Percentiles rank a stretch among this genome's conserved stretches.
These are phyloP conservation scores for Colletotrichum echinochloae DNA, from an alignment of 2,329 filamentous ascomycete genomes.

Conservation along the genomic window DNA sequence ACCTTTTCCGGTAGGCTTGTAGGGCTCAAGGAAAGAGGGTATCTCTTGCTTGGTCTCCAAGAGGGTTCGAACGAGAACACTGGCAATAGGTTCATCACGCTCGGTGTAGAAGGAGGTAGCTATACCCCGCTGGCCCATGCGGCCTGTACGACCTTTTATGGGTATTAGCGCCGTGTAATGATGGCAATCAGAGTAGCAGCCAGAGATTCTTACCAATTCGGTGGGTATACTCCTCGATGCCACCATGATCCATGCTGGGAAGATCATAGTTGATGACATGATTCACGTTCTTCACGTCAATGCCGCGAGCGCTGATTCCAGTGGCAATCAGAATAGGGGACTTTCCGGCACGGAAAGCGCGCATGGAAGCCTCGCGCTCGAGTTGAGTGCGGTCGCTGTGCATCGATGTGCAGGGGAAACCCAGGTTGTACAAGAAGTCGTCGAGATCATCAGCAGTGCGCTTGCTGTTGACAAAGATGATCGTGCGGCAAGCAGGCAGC, in stretches of 20 bases:
- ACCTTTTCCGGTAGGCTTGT: conserved; percentile 64
- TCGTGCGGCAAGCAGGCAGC: conserved; percentile 78
- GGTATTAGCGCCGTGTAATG: not conserved
- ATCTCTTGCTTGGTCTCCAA: conserved; percentile 82
- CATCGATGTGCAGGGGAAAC: conserved; percentile 87
- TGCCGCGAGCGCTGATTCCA: conserved; percentile 86
- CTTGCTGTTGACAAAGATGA: conserved; percentile 92
- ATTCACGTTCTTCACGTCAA: conserved; percentile 87
- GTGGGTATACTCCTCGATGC: conserved; percentile 93
- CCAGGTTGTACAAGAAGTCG: conserved; percentile 85
- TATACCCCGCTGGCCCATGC: conserved; percentile 87
- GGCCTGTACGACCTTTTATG: conserved; percentile 80
- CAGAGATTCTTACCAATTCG: conserved; percentile 79
- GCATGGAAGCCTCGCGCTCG: conserved; percentile 92
- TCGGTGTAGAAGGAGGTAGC: conserved; percentile 93
- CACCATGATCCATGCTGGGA: conserved; percentile 79
- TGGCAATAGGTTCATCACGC: conserved; percentile 77
- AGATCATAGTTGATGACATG: conserved; percentile 96
- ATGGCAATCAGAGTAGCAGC: not conserved
- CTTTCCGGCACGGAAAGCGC: conserved; percentile 81
- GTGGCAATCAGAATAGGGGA: conserved; percentile 88
- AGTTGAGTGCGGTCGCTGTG: conserved; percentile 88
- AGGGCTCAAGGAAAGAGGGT: conserved; percentile 82
- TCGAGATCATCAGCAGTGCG: conserved; percentile 84
- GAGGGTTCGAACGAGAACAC: conserved; percentile 82